Evolutionary conservation across 768 basidiomycete genomes (phyloP).

Genomic region (Phanerodontia chrysosporium): DNA sequence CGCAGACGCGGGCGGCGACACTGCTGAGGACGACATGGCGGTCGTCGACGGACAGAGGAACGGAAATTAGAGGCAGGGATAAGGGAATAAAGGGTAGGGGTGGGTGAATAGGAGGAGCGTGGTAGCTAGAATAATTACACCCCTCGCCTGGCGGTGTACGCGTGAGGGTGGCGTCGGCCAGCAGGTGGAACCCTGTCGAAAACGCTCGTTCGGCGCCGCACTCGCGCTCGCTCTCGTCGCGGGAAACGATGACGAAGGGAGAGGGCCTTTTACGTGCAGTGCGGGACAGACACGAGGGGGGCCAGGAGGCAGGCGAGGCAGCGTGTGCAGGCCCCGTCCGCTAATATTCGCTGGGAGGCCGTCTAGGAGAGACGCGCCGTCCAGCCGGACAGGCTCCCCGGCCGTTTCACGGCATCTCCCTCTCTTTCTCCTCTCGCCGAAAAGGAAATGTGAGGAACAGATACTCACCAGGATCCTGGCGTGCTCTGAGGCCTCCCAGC

Average conservation of each 20-base stretch:
- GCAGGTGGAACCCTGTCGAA: too few species aligned
- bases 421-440: neutral
- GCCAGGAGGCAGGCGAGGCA: neutral
- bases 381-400: neutral
- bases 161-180: conserved; percentile 2
- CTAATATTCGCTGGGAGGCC: conserved; percentile 5
- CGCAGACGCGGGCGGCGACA: neutral
- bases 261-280: neutral
- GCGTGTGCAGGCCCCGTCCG: neutral
- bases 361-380: conserved; percentile 1
- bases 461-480: conserved; percentile 11
- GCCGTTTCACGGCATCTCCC: neutral
- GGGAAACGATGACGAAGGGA: neutral
- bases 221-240: neutral
- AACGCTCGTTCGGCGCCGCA: neutral
- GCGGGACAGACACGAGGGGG: neutral
- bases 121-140: conserved; percentile 1
- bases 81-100: neutral
- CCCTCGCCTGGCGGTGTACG: neutral
- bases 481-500: conserved; percentile 2
- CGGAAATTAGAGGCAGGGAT: neutral
- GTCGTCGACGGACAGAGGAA: neutral
- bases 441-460: neutral
- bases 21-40: conserved; percentile 12
- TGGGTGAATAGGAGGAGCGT: conserved; percentile 1